Conservation (phyloP, 140 eudicot genomes). For the Erigeron philadelphicus region DNA sequence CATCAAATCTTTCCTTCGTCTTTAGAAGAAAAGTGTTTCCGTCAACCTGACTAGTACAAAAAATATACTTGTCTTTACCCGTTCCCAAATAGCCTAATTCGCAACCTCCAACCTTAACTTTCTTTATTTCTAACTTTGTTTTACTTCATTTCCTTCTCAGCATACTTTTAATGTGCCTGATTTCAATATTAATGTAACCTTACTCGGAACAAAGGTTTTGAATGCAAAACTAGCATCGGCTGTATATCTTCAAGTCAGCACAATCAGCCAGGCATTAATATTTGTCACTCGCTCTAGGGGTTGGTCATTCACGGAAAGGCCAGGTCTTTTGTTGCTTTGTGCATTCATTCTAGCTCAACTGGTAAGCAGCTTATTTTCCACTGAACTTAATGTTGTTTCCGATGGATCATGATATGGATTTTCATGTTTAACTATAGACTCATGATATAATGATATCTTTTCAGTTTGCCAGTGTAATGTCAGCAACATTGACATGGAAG, state of each 20-base stretch:
- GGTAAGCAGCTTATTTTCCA: slow-evolving; percentile 29
- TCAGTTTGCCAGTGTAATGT: slow-evolving; percentile 60
- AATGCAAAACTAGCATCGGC: slow-evolving; percentile 57
- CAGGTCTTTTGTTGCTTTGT: slow-evolving; percentile 52
- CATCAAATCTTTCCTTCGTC: background rate
- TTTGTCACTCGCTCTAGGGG: slow-evolving; percentile 73
- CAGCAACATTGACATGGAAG: slow-evolving; percentile 50
- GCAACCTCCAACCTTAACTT: background rate
- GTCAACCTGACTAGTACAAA: background rate
- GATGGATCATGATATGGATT: background rate
- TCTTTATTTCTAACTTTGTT: slow-evolving; percentile 11
- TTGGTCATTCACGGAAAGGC: slow-evolving; percentile 70
- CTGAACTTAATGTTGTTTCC: background rate
- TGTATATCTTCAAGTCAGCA: slow-evolving; percentile 74
- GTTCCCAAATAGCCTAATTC: background rate
- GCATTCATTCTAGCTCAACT: slow-evolving; percentile 72
- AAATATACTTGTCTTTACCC: background rate
- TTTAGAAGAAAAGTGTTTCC: background rate
- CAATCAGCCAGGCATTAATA: slow-evolving; percentile 72
- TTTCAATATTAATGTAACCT: slow-evolving; percentile 24
- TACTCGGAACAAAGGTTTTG: background rate
- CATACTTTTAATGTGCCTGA: slow-evolving; percentile 35
- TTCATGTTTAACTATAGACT: background rate
- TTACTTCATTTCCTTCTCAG: slow-evolving; percentile 25
- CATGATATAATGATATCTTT: slow-evolving; percentile 11